phyloP scores from a whole-genome alignment of 2,329 filamentous ascomycete genomes.

The Aspergillus sp. region DNA sequence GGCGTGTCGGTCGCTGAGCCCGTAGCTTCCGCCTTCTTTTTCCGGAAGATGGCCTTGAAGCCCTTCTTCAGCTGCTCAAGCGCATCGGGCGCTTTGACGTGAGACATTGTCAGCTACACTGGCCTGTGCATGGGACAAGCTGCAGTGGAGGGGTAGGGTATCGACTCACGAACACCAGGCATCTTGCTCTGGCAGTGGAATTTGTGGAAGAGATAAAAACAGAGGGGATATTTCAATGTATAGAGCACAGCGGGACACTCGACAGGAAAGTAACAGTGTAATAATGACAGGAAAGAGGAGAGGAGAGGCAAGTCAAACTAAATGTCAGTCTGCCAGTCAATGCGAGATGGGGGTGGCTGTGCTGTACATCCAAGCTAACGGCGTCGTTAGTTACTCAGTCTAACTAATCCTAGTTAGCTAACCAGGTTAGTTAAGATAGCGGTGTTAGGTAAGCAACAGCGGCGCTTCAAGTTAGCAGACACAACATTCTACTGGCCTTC shows the following conservation, averaged over 20 bases:
- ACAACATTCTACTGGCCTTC: too few relatives aligned
- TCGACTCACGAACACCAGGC: conserved; percentile 36
- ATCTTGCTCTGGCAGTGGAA: conserved; percentile 21
- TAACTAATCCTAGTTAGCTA: too few relatives aligned
- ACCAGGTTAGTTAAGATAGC: too few relatives aligned
- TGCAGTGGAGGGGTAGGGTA: background rate
- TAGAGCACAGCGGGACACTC: background rate
- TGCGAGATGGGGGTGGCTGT: too few relatives aligned
- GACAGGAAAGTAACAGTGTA: background rate
- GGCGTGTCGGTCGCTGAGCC: conserved; percentile 15
- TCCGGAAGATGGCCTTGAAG: conserved; percentile 32
- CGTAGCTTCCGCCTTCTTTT: conserved; percentile 28
- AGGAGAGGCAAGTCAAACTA: too few relatives aligned
- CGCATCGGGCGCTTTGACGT: conserved; percentile 28
- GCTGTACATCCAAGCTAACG: too few relatives aligned
- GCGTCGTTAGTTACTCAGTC: too few relatives aligned
- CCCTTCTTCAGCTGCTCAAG: conserved; percentile 34
- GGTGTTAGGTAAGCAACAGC: too few relatives aligned
- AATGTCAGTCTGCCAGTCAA: too few relatives aligned
- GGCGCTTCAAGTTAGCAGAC: too few relatives aligned
- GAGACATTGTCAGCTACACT: background rate
- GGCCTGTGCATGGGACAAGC: background rate
- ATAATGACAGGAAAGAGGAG: background rate
- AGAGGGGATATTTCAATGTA: background rate
- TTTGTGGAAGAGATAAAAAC: background rate